Conservation (phyloP, 2,329 filamentous ascomycete genomes). For the Huntiella bhutanensis region DNA sequence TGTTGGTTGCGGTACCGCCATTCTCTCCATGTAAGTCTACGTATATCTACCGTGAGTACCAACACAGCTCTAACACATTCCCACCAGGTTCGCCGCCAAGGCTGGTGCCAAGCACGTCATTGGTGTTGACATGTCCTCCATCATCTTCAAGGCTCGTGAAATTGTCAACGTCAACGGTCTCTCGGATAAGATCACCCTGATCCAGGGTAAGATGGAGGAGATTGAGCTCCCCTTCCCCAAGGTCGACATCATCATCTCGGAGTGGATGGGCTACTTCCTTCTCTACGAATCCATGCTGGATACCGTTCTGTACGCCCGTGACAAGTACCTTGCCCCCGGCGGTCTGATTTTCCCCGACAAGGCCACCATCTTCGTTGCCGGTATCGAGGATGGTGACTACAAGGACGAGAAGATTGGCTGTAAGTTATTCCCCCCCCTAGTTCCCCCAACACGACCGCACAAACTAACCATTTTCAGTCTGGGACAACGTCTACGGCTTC, state of each 20-base stretch:
- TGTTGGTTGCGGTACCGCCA: conserved; percentile 91
- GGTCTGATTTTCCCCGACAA: conserved; percentile 98
- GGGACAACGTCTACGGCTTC: conserved; percentile 98
- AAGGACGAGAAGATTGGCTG: conserved; percentile 99
- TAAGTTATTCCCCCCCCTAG: conserved; percentile 28
- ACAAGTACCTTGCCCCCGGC: conserved; percentile 70
- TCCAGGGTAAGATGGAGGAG: conserved; percentile 99
- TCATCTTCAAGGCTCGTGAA: conserved; percentile 94
- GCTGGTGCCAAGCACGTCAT: conserved; percentile 97
- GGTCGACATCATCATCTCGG: conserved; percentile 98
- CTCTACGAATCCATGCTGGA: conserved; percentile 98
- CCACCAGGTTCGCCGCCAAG: conserved; percentile 74
- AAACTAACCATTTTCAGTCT: conserved; percentile 40
- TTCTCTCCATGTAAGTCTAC: conserved; percentile 77
- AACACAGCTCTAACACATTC: conserved; percentile 10
- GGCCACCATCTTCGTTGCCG: conserved; percentile 90
- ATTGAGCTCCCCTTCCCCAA: conserved; percentile 81
- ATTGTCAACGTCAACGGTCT: conserved; percentile 87
- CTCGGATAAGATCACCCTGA: conserved; percentile 85
- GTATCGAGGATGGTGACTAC: conserved; percentile 97
- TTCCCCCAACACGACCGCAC: conserved; percentile 1
- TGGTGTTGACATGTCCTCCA: conserved; percentile 98
- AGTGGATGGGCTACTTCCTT: conserved; percentile 99
- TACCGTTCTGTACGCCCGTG: conserved; percentile 89
- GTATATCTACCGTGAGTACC: conserved; percentile 7